phyloP scores from a whole-genome alignment of 352 stramenopile genomes.

The Globisporangium uncinulatum region DNA sequence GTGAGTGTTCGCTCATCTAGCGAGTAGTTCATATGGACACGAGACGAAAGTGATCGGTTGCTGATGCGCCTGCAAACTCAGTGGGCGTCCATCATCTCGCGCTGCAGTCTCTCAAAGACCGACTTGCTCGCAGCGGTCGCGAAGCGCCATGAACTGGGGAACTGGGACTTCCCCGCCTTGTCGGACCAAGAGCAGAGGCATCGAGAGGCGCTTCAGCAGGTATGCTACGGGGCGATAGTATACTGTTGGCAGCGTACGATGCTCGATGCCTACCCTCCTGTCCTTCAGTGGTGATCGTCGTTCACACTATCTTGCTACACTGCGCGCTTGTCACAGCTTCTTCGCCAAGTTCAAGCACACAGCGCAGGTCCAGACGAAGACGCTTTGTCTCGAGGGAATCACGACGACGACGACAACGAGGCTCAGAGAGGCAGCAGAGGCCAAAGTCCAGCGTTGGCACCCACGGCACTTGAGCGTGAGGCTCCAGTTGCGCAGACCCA shows the following conservation, averaged over 20 bases:
- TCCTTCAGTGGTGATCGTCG: too few relatives aligned
- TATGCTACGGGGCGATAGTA: not conserved
- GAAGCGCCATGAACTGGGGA: conserved; percentile 47
- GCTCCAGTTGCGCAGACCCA: not conserved
- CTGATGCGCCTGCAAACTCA: conserved; percentile 3
- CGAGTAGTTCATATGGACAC: too few relatives aligned
- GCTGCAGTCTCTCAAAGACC: conserved; percentile 29
- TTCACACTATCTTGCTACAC: too few relatives aligned
- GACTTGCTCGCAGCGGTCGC: conserved; percentile 25
- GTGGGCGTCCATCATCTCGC: conserved; percentile 44
- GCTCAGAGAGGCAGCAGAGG: not conserved
- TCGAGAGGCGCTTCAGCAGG: conserved; percentile 28
- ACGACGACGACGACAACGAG: not conserved
- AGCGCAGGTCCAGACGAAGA: not conserved
- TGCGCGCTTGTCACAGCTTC: not conserved
- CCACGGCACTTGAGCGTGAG: not conserved
- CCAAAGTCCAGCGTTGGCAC: not conserved
- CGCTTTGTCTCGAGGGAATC: not conserved
- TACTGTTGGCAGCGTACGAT: too few relatives aligned
- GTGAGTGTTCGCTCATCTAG: conserved; percentile 17
- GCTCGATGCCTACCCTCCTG: too few relatives aligned
- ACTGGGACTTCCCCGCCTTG: conserved; percentile 42
- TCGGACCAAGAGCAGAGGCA: conserved; percentile 34
- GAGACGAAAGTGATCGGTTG: not conserved
- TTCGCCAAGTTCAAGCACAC: conserved; percentile 2